These are phyloP conservation scores for Staphylotrichum longicolle DNA, from an alignment of 495 filamentous ascomycete genomes.

Conservation along the genomic window DNA sequence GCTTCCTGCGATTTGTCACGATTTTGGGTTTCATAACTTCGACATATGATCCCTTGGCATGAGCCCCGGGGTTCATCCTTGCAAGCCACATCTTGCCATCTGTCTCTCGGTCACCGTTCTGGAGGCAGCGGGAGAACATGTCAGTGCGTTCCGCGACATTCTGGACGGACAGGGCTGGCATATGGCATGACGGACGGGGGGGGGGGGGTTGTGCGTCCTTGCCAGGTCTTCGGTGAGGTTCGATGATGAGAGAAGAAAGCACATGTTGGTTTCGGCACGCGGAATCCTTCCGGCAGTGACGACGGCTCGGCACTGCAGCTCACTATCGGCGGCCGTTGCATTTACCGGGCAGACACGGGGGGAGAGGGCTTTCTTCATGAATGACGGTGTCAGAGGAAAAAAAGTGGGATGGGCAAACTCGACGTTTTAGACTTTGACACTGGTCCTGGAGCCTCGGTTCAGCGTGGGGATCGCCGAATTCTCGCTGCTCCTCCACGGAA, in stretches of 20 bases:
- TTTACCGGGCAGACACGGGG: conserved; percentile 15
- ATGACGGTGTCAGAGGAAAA: conserved; percentile 17
- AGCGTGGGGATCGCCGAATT: conserved; percentile 3
- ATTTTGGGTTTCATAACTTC: conserved; percentile 17
- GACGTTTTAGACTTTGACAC: conserved; percentile 22
- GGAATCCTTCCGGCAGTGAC: not conserved
- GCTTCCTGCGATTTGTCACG: conserved; percentile 16
- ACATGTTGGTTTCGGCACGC: conserved; percentile 2
- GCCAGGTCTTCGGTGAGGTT: not conserved
- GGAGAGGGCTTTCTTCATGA: conserved; percentile 11
- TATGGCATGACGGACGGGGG: not conserved
- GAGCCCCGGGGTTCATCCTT: conserved; percentile 9
- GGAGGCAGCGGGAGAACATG: not conserved
- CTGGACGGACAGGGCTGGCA: not conserved
- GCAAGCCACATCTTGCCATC: not conserved
- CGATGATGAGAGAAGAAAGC: not conserved
- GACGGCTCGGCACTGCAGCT: not conserved
- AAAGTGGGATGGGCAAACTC: conserved; percentile 3
- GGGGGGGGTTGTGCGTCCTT: not conserved
- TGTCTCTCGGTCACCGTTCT: not conserved
- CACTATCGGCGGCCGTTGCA: conserved; percentile 10
- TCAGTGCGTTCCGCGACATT: not conserved
- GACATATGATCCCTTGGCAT: conserved; percentile 13
- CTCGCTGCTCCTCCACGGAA: conserved; percentile 21
- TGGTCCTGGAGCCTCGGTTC: conserved; percentile 19